phyloP scores from a whole-genome alignment of 2,329 filamentous ascomycete species.

The Pseudogymnoascus sp. region DNA sequence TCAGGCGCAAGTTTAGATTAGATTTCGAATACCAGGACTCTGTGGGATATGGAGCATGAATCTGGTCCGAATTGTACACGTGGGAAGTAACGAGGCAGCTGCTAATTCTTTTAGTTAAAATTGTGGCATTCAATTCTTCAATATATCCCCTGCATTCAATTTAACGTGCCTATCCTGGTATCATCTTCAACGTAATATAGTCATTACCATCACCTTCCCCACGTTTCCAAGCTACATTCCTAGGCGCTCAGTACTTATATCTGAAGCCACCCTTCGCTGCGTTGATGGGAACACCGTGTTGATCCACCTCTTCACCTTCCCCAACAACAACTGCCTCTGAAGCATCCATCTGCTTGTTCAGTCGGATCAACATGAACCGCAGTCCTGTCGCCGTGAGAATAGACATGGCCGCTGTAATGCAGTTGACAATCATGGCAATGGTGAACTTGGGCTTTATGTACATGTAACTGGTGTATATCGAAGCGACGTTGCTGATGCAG shows the following conservation, averaged over 20 bases:
- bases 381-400: slow-evolving; percentile 55
- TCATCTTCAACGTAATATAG: neutral
- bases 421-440: slow-evolving; percentile 60
- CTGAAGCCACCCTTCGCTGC: slow-evolving; percentile 11
- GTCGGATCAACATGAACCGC: slow-evolving; percentile 50
- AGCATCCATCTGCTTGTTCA: slow-evolving; percentile 62
- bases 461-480: slow-evolving; percentile 63
- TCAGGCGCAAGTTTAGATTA: neutral
- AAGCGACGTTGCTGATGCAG: slow-evolving; percentile 57
- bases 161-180: neutral
- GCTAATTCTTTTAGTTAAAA: neutral
- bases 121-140: neutral
- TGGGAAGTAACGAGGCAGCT: neutral
- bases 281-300: slow-evolving; percentile 11
- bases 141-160: neutral
- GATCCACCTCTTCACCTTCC: slow-evolving; percentile 12
- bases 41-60: neutral
- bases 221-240: neutral
- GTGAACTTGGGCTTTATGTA: slow-evolving; percentile 47
- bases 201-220: neutral
- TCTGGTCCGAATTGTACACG: neutral
- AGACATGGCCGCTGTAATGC: slow-evolving; percentile 53
- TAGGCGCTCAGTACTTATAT: neutral
- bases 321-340: slow-evolving; percentile 49
- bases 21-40: neutral